Evolutionary conservation across 495 filamentous ascomycete genomes (phyloP), one percentile per base, ranked within the genome.

Genomic region (Astrothelium macrocarpum): DNA sequence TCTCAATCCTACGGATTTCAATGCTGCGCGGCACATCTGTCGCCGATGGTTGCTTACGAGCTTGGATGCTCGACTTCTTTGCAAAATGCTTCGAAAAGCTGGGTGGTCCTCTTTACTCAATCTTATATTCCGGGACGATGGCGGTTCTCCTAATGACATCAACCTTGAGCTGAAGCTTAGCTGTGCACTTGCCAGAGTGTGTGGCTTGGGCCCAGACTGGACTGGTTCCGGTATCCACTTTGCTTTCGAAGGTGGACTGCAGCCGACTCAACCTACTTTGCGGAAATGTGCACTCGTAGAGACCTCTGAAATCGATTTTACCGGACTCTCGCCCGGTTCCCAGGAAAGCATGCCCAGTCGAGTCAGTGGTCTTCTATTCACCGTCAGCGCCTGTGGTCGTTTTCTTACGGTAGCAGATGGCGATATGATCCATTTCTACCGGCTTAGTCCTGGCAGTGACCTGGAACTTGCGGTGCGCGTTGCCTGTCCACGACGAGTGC

Each of bases 21-120:
- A 90, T 67, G 78, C 83, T 65, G 85, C 87, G 14, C 78, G 87
- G 56, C 81, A 83, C 60, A 81, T 82, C 10, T 90, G 88, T 66
- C 81, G 80, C 56, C 76, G 76, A 58, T 91, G 87, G 88, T 84
- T 87, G 78, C 76, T 79, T 16, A 79, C 80, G 36, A 84, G 85
- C 45, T 73, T 90, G n/a, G 75, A 86, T 29, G 67, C 70, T 42
- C 71, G 66, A 0, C 66, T 90, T 9, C 74, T 90, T 26, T 71
- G 76, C 5, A 67, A 59, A 29, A 84, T 82, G 81, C 71, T 85
- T 34, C 82, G 78, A 65, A 74, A 77, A 31, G 85, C 78, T 53
- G 87, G 81, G n/a, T 89, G 80, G 81, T 56, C 49, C 7, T 10
- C 49, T 11, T 56, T 56, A 11, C 4, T 5, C 5, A 29, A 16